Evolutionary conservation across 2,329 filamentous ascomycete genomes (phyloP).

Genomic region (Boeremia lycopersici): DNA sequence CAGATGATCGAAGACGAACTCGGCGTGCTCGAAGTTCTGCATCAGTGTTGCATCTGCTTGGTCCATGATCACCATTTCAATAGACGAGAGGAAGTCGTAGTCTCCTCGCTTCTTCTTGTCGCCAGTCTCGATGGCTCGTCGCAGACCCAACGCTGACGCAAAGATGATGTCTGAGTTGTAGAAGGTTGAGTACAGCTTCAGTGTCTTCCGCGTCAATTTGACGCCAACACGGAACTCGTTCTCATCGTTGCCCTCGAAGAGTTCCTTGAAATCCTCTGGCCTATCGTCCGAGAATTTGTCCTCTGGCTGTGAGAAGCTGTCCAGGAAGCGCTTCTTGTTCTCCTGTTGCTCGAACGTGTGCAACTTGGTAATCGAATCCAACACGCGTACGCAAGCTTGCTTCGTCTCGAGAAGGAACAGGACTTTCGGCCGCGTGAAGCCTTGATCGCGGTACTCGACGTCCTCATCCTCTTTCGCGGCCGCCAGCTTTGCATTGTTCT

Average conservation of each 20-base stretch:
- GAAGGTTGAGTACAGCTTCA: constrained; percentile 94
- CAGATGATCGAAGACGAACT: constrained; percentile 88
- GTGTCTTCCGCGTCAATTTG: constrained; percentile 94
- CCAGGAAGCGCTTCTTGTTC: constrained; percentile 90
- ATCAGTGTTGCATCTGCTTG: constrained; percentile 92
- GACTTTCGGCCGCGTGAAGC: constrained; percentile 92
- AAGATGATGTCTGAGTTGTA: constrained; percentile 96
- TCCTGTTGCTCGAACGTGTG: constrained; percentile 89
- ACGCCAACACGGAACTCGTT: constrained; percentile 96
- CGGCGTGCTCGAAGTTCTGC: constrained; percentile 98
- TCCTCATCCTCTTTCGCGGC: constrained; percentile 66
- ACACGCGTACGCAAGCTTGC: constrained; percentile 78
- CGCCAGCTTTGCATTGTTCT: constrained; percentile 82
- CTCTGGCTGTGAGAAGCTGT: constrained; percentile 75
- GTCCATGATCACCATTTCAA: constrained; percentile 88
- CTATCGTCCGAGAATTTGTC: constrained; percentile 74
- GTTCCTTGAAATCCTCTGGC: constrained; percentile 82
- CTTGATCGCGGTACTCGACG: constrained; percentile 85
- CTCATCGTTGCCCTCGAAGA: constrained; percentile 94
- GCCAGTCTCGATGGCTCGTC: constrained; percentile 84
- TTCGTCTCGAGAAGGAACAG: constrained; percentile 89
- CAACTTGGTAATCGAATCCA: constrained; percentile 77
- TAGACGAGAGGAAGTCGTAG: constrained; percentile 89
- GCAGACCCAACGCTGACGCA: constrained; percentile 85
- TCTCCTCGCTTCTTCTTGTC: constrained; percentile 69